Base-by-base conservation (phyloP, 192 early-diverging fungal genomes). In the Chytriomyces confervae region DNA sequence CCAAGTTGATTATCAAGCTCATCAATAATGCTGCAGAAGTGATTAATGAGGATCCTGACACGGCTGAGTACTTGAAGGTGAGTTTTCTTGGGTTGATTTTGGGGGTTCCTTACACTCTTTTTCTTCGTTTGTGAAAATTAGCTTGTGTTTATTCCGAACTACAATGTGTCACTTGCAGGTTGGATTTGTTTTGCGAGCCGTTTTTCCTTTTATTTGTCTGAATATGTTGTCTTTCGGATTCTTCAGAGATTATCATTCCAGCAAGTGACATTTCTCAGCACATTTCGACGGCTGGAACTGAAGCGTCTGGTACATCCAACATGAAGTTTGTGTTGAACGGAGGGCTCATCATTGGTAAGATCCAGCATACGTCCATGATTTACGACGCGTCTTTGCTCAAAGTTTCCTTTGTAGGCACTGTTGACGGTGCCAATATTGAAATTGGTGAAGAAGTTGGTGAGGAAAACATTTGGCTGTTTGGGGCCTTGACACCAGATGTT, bases 251-350 rank as follows among this genome's bases (percentile, higher is more conserved):
- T 71, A 93, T 99, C 74, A 92, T 96, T 81, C 97, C 97, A 3
- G 97, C 97, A 51, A 96, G 93, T 76, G 97, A 99, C 85, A 95
- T 99, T 73, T 99, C 97, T 60, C 97, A 99, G 89, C 97, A 99
- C 85, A 99, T 99, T 81, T 99, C 97, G 29, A 98, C 96, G 5
- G 97, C 97, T 18, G 97, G 97, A 72, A 99, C 96, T 10, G 97
- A 99, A 84, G 97, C 96, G 20, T 97, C 96, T 20, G 97, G 97
- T 62, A 99, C 97, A 8, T 97, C 96, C 20, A 99, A 99, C 89
- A 99, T 99, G 96, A 98, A 99, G 89, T 99, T 99, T 89, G 96
- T 98, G 61, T 84, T 99, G 53, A 99, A 99, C 84, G 96, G 97
- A 73, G 97, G 97, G 74, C 84, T 98, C 67, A 99, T 99, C 81